Evolutionary conservation across 257 asterid species (phyloP).

Genomic region (Ehretia macrophylla): DNA sequence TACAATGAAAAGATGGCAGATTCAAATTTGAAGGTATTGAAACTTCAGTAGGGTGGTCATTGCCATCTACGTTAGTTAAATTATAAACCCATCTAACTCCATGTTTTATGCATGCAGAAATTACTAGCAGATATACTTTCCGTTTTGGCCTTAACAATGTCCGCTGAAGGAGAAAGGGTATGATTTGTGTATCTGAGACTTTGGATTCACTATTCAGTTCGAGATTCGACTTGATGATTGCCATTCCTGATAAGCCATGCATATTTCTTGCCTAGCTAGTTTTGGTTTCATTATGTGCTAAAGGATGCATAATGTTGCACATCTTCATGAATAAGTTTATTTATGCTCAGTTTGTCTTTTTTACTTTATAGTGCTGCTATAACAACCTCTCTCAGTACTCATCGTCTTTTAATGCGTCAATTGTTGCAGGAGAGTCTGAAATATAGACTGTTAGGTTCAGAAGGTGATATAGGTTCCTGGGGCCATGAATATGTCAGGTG

Average conservation of each 20-base stretch:
- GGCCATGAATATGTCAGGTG: slow-evolving; percentile 98
- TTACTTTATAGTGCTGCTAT: not conserved
- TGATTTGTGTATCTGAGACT: slow-evolving; percentile 2
- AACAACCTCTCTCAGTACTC: not conserved
- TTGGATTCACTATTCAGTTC: not conserved
- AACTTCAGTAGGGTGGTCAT: slow-evolving; percentile 9
- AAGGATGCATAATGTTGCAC: too few species aligned
- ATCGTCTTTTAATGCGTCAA: slow-evolving; percentile 1
- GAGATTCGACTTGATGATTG: not conserved
- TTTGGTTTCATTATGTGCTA: too few species aligned
- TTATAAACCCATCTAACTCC: not conserved
- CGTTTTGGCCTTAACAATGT: slow-evolving; percentile 96
- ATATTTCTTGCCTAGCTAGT: too few species aligned
- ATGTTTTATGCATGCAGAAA: slow-evolving; percentile 37
- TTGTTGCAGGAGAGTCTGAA: slow-evolving; percentile 86
- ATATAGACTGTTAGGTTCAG: slow-evolving; percentile 85
- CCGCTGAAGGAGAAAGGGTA: slow-evolving; percentile 98
- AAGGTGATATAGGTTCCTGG: slow-evolving; percentile 94
- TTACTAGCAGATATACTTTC: slow-evolving; percentile 92
- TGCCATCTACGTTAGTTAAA: too few species aligned
- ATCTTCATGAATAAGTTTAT: too few species aligned
- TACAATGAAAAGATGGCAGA: slow-evolving; percentile 64
- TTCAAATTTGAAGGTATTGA: slow-evolving; percentile 65
- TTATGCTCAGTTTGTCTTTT: too few species aligned
- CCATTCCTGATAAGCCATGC: too few species aligned